Evolutionary conservation across 2,329 filamentous ascomycete species (phyloP).

Genomic region (Trichophyton schoenleinii): DNA sequence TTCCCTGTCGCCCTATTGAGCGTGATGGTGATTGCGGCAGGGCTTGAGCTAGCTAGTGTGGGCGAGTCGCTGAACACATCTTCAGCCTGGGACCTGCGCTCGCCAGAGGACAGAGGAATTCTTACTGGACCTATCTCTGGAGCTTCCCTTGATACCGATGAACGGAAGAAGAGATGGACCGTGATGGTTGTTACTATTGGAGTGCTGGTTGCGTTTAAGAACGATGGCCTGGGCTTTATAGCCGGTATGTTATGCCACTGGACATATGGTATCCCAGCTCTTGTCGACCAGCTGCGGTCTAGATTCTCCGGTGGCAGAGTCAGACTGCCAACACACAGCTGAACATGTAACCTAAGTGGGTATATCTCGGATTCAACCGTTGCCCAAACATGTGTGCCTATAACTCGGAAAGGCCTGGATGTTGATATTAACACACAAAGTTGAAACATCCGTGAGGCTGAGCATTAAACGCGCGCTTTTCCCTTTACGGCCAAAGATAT

Average conservation of each 20-base stretch:
- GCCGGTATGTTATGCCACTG: constrained; percentile 70
- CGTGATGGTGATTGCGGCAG: constrained; percentile 81
- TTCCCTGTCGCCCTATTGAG: constrained; percentile 53
- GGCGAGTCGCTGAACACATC: constrained; percentile 72
- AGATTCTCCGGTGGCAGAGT: constrained; percentile 25
- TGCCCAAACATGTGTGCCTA: neutral
- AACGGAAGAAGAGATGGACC: constrained; percentile 65
- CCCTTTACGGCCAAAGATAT: neutral
- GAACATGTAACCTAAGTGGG: neutral
- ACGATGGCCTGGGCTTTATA: constrained; percentile 76
- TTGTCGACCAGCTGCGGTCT: constrained; percentile 17
- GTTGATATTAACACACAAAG: neutral
- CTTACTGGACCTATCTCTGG: neutral
- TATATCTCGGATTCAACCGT: too few relatives aligned
- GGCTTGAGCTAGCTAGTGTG: constrained; percentile 74
- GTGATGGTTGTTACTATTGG: constrained; percentile 85
- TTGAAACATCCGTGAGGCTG: neutral
- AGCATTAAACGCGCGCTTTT: neutral
- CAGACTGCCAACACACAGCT: neutral
- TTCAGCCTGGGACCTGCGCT: constrained; percentile 46
- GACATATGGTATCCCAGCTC: constrained; percentile 41
- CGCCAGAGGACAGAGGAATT: neutral
- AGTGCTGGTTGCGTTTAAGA: constrained; percentile 70
- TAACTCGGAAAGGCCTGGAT: neutral
- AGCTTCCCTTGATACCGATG: constrained; percentile 45